Evolutionary conservation across 2,329 filamentous ascomycete species (phyloP).

Genomic region (Xylaria sp.): DNA sequence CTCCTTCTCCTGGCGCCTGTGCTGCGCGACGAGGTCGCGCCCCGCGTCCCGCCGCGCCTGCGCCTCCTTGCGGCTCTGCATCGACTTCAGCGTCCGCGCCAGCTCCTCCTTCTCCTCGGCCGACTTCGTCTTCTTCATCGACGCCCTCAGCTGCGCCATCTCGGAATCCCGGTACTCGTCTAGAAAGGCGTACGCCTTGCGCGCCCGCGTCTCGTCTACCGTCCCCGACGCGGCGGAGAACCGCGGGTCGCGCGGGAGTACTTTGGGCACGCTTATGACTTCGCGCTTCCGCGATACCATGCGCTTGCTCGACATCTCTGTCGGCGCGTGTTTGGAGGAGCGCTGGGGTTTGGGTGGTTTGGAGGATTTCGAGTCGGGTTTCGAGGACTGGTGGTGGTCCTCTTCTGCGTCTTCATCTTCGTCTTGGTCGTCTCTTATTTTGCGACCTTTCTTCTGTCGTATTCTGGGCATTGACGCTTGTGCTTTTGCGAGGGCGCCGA

Average conservation of each 20-base stretch:
- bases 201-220: slow-evolving; percentile 67
- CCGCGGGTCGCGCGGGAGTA: slow-evolving; percentile 79
- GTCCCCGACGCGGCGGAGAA: slow-evolving; percentile 75
- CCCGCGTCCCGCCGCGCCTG: slow-evolving; percentile 75
- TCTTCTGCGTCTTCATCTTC: slow-evolving; percentile 41
- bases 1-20: slow-evolving; percentile 85
- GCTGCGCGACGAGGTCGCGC: slow-evolving; percentile 74
- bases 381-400: slow-evolving; percentile 39
- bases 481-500: slow-evolving; percentile 89
- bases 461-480: slow-evolving; percentile 71
- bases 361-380: slow-evolving; percentile 47
- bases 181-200: slow-evolving; percentile 85
- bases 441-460: slow-evolving; percentile 44
- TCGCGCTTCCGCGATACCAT: slow-evolving; percentile 84
- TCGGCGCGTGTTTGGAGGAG: slow-evolving; percentile 88
- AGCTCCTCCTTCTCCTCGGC: slow-evolving; percentile 62
- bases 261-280: slow-evolving; percentile 68
- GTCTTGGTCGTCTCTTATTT: slow-evolving; percentile 41
- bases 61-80: slow-evolving; percentile 81
- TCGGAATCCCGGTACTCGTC: slow-evolving; percentile 87
- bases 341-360: slow-evolving; percentile 54
- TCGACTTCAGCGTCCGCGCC: slow-evolving; percentile 77
- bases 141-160: slow-evolving; percentile 75
- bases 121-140: slow-evolving; percentile 66
- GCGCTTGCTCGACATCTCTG: slow-evolving; percentile 81